Percentiles rank a stretch among this genome's conserved stretches.
phyloP scores from a whole-genome alignment of 805 yeast species.

The Maudiozyma barnettii region DNA sequence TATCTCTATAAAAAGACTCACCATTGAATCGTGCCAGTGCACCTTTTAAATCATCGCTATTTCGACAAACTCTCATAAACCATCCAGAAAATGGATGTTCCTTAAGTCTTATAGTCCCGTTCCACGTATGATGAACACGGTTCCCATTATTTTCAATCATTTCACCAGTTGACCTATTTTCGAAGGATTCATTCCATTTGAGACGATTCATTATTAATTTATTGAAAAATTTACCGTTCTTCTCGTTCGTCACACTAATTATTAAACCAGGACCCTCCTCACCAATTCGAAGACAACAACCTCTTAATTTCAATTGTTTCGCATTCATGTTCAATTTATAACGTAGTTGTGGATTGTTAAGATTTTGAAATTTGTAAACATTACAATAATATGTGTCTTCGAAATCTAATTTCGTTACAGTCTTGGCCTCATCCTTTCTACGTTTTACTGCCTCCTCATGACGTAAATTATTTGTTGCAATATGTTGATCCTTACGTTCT shows the following conservation, averaged over 20 bases:
- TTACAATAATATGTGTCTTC: slow-evolving; percentile 21
- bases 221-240: slow-evolving; percentile 51
- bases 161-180: slow-evolving; percentile 16
- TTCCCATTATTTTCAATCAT: slow-evolving; percentile 36
- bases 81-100: slow-evolving; percentile 52
- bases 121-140: slow-evolving; percentile 52
- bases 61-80: slow-evolving; percentile 49
- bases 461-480: slow-evolving; percentile 49
- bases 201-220: slow-evolving; percentile 53
- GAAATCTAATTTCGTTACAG: neutral
- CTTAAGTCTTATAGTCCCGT: slow-evolving; percentile 42
- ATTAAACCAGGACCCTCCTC: slow-evolving; percentile 43
- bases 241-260: slow-evolving; percentile 66
- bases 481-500: slow-evolving; percentile 50
- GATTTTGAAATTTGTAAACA: slow-evolving; percentile 47
- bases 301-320: slow-evolving; percentile 56
- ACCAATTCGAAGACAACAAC: slow-evolving; percentile 42
- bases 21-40: slow-evolving; percentile 43
- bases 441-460: slow-evolving; percentile 25
- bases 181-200: slow-evolving; percentile 53
- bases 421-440: slow-evolving; percentile 5
- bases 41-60: slow-evolving; percentile 42
- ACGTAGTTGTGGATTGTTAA: slow-evolving; percentile 56
- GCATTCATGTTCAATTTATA: slow-evolving; percentile 78
- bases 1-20: slow-evolving; percentile 30